These are phyloP conservation scores for Xerocomus spinulosus DNA, from an alignment of 768 basidiomycete species.

Conservation along the genomic window DNA sequence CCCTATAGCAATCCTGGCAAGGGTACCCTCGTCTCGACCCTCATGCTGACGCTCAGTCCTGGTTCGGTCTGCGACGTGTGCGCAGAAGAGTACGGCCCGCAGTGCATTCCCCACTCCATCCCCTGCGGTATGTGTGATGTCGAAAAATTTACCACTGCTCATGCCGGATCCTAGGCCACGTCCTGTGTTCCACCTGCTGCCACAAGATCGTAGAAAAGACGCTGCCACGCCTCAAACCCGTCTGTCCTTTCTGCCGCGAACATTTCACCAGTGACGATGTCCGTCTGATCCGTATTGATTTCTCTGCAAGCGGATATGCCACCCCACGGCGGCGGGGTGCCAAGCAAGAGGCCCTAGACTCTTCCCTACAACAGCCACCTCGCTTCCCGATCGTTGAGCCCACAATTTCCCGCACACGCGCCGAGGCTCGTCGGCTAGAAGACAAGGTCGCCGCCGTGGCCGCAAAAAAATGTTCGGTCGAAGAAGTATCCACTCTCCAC, in stretches of 20 bases:
- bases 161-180: slow-evolving; percentile 53
- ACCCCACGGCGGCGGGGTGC: slow-evolving; percentile 57
- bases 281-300: slow-evolving; percentile 79
- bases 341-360: slow-evolving; percentile 44
- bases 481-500: slow-evolving; percentile 75
- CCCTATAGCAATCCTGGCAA: slow-evolving; percentile 36
- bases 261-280: slow-evolving; percentile 59
- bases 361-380: slow-evolving; percentile 38
- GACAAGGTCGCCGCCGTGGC: slow-evolving; percentile 76
- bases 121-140: slow-evolving; percentile 56
- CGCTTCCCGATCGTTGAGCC: slow-evolving; percentile 46
- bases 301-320: slow-evolving; percentile 61
- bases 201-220: slow-evolving; percentile 81
- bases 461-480: slow-evolving; percentile 81
- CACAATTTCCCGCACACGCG: slow-evolving; percentile 38
- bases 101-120: slow-evolving; percentile 72
- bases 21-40: slow-evolving; percentile 37
- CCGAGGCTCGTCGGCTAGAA: slow-evolving; percentile 65
- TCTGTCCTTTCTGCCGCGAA: slow-evolving; percentile 84
- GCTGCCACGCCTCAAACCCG: slow-evolving; percentile 59
- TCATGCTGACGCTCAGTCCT: slow-evolving; percentile 78
- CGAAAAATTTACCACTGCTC: slow-evolving; percentile 23
- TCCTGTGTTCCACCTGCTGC: slow-evolving; percentile 74
- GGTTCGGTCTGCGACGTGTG: slow-evolving; percentile 87
- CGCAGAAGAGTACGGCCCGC: slow-evolving; percentile 78